Evolutionary conservation across 139 green algal genomes (phyloP).

Genomic region (Pseudopediastrum boryanum): DNA sequence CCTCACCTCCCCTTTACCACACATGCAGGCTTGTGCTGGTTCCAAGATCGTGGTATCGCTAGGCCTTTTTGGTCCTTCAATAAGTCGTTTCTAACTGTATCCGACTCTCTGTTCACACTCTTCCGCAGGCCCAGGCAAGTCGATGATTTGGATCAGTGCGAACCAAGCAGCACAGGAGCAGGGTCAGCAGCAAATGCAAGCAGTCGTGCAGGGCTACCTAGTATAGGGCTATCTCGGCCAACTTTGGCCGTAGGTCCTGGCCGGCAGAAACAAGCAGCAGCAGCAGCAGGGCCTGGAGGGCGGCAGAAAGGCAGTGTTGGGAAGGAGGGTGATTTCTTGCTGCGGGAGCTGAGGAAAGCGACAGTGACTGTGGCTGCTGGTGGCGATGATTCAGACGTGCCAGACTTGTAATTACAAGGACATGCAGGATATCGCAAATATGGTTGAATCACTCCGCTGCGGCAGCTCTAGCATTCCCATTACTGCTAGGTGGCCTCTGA

Average conservation of each 20-base stretch:
- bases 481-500: too few relatives aligned
- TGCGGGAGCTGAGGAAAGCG: conserved; percentile 16
- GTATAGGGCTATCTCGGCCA: background rate
- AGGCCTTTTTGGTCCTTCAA: too few relatives aligned
- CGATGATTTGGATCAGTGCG: background rate
- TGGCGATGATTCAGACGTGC: conserved; percentile 41
- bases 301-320: too few relatives aligned
- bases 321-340: background rate
- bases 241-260: background rate
- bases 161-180: background rate
- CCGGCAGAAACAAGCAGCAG: background rate
- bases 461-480: too few relatives aligned
- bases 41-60: too few relatives aligned
- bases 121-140: too few relatives aligned
- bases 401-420: conserved; percentile 26
- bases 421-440: background rate
- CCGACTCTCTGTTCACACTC: too few relatives aligned
- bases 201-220: background rate
- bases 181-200: background rate
- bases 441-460: too few relatives aligned
- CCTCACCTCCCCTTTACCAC: too few relatives aligned
- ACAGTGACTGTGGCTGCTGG: conserved; percentile 27
- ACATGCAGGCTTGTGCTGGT: too few relatives aligned
- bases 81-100: too few relatives aligned
- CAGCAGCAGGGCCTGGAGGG: background rate